phyloP scores from a whole-genome alignment of 371 early-diverging fungal genomes.

The Mortierella sp. region DNA sequence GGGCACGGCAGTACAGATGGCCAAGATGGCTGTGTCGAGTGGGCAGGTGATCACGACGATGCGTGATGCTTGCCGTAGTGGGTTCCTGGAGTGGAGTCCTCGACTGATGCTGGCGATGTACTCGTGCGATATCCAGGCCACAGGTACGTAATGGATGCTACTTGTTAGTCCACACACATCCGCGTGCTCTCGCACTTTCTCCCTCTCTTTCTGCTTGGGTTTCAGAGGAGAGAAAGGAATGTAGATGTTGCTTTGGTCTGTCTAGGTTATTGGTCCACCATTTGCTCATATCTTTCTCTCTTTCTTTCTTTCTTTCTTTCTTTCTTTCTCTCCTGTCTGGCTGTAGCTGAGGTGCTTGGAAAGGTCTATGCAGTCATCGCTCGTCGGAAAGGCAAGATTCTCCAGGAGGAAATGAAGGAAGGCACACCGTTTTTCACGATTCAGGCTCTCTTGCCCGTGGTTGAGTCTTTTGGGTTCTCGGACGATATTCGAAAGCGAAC shows the following conservation, averaged over 20 bases:
- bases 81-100: conserved; percentile 94
- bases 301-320: conserved; percentile 3
- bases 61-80: conserved; percentile 84
- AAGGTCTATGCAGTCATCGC: conserved; percentile 95
- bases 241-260: too few relatives aligned
- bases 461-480: conserved; percentile 99
- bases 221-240: too few relatives aligned
- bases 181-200: too few relatives aligned
- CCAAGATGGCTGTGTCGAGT: conserved; percentile 64
- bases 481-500: conserved; percentile 96
- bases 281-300: neutral
- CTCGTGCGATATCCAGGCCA: conserved; percentile 94
- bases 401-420: conserved; percentile 94
- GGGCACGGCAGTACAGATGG: conserved; percentile 53
- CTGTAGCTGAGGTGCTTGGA: conserved; percentile 89
- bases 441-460: conserved; percentile 92
- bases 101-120: conserved; percentile 96
- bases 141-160: conserved; percentile 39
- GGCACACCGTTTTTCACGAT: conserved; percentile 96
- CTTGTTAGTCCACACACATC: neutral
- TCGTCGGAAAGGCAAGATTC: conserved; percentile 86
- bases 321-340: neutral
- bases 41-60: conserved; percentile 93
- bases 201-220: too few relatives aligned
- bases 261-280: too few relatives aligned